These are phyloP conservation scores for Vanderwaltozyma polyspora DNA, from an alignment of 805 yeast genomes.

Conservation along the genomic window DNA sequence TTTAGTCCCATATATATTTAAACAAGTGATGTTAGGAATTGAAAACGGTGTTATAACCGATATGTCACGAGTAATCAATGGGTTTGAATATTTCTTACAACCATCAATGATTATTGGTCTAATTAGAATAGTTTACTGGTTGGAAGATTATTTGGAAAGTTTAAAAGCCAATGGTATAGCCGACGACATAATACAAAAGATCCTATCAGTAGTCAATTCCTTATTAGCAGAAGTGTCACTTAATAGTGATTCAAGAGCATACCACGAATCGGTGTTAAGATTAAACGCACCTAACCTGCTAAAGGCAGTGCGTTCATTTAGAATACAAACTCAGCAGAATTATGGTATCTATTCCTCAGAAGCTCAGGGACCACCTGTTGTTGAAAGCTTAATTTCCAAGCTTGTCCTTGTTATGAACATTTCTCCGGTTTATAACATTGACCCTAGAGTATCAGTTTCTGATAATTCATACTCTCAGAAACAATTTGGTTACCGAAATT, in stretches of 20 bases:
- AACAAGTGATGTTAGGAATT: constrained; percentile 57
- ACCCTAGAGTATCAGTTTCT: constrained; percentile 13
- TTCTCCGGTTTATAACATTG: constrained; percentile 22
- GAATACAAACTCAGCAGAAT: constrained; percentile 15
- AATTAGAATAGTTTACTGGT: constrained; percentile 44
- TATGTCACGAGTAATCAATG: constrained; percentile 53
- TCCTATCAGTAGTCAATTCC: constrained; percentile 31
- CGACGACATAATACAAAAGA: constrained; percentile 24
- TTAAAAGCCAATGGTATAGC: constrained; percentile 13
- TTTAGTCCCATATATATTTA: constrained; percentile 62
- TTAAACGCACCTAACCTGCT: constrained; percentile 19
- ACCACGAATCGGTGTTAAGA: constrained; percentile 33
- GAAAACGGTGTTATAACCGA: constrained; percentile 41
- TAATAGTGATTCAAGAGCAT: constrained; percentile 35
- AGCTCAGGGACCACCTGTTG: constrained; percentile 17
- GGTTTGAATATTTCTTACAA: constrained; percentile 79
- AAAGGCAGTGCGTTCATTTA: constrained; percentile 17
- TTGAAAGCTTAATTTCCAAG: constrained; percentile 18
- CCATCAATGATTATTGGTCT: constrained; percentile 55
- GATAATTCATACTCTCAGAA: constrained; percentile 21
- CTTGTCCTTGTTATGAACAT: constrained; percentile 12
- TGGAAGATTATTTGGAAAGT: constrained; percentile 31
- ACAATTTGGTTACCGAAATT: constrained; percentile 16
- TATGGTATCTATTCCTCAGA: constrained; percentile 26
- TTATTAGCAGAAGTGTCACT: constrained; percentile 33